phyloP scores from a whole-genome alignment of 148 eudicot genomes.

The Diospyros kaki region DNA sequence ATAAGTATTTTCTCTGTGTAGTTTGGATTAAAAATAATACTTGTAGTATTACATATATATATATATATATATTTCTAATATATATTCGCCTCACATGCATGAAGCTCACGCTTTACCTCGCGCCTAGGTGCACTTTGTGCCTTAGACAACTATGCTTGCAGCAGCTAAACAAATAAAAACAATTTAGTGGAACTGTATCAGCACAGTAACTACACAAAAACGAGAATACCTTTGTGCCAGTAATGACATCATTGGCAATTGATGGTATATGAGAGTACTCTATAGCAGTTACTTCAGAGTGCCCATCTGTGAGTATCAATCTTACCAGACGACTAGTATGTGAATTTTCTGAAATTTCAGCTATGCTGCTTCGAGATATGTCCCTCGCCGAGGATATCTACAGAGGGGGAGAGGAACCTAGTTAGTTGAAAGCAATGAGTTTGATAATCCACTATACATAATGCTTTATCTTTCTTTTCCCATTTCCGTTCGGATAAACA shows the following conservation, averaged over 20 bases:
- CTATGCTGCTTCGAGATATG: constrained; percentile 60
- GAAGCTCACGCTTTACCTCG: too few relatives aligned
- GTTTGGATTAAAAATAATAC: too few relatives aligned
- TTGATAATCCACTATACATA: neutral
- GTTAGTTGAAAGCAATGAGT: neutral
- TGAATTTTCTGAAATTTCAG: constrained; percentile 44
- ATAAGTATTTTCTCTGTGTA: too few relatives aligned
- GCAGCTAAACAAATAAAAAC: neutral
- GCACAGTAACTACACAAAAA: neutral
- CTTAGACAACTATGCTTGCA: neutral
- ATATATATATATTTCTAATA: too few relatives aligned
- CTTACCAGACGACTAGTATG: constrained; percentile 52
- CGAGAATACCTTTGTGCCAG: constrained; percentile 78
- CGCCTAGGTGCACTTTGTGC: too few relatives aligned
- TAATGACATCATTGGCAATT: constrained; percentile 62
- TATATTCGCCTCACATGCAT: too few relatives aligned
- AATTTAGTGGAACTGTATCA: neutral
- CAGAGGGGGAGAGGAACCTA: neutral
- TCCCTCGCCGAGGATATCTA: constrained; percentile 72
- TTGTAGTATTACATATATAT: too few relatives aligned
- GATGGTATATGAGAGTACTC: constrained; percentile 68
- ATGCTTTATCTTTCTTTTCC: neutral
- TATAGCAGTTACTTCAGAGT: constrained; percentile 70
- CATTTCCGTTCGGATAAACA: neutral
- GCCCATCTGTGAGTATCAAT: constrained; percentile 76